phyloP scores from a whole-genome alignment of 2,329 filamentous ascomycete genomes.

The Thielaviopsis ethacetica region DNA sequence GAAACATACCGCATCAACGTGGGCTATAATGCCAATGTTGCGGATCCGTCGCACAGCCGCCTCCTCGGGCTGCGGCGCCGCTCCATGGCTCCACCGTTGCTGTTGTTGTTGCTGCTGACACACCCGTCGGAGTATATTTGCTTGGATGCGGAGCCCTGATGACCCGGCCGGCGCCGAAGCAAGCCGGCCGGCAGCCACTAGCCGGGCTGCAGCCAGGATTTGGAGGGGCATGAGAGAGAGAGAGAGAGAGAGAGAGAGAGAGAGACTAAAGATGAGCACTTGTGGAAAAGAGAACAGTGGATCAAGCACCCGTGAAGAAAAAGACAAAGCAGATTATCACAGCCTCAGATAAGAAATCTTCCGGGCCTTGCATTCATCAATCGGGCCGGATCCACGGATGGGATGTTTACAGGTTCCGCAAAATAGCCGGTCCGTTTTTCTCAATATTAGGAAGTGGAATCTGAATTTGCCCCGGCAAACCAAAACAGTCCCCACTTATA shows the following conservation, averaged over 20 bases:
- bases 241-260: no score
- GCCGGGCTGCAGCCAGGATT: background rate
- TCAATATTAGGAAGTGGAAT: no score
- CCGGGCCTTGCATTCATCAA: no score
- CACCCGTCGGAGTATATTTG: background rate
- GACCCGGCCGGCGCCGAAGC: background rate
- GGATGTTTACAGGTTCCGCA: no score
- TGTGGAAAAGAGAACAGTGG: no score
- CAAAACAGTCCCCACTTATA: no score
- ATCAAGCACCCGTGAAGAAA: no score
- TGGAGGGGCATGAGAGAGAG: conserved; percentile 5
- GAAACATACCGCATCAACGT: conserved; percentile 67
- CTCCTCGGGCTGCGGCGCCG: background rate
- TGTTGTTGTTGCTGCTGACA: background rate
- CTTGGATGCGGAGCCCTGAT: background rate
- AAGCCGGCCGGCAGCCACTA: background rate
- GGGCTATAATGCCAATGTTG: conserved; percentile 96
- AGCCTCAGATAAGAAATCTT: no score
- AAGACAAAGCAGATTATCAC: no score
- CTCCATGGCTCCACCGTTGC: background rate
- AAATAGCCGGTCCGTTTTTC: no score
- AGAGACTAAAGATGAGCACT: background rate
- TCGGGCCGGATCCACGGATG: no score
- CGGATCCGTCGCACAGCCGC: conserved; percentile 29
- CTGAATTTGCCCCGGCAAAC: no score